phyloP scores from a whole-genome alignment of 2,329 filamentous ascomycete species.

The Colletotrichum eleusines region DNA sequence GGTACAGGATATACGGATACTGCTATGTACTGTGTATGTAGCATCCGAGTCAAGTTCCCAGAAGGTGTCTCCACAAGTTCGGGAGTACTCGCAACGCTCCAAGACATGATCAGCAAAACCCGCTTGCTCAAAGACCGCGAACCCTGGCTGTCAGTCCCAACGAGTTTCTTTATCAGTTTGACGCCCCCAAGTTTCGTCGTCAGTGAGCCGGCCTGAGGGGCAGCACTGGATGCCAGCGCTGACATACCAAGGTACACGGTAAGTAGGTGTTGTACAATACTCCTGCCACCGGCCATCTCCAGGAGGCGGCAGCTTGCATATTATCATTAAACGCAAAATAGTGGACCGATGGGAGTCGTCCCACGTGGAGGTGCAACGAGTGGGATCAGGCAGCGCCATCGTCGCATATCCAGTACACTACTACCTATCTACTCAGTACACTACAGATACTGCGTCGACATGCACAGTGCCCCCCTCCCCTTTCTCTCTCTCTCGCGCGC shows the following conservation, averaged over 20 bases:
- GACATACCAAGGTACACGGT: background rate
- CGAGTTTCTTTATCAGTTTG: background rate
- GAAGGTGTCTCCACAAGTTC: constrained; percentile 16
- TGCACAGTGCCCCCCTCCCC: background rate
- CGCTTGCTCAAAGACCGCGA: background rate
- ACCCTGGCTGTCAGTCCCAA: background rate
- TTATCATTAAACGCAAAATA: constrained; percentile 42
- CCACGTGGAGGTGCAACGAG: constrained; percentile 38
- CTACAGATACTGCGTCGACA: background rate
- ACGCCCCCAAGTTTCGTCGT: background rate
- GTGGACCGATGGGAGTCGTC: constrained; percentile 22
- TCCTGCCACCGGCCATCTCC: constrained; percentile 18
- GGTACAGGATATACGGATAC: background rate
- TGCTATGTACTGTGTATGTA: background rate
- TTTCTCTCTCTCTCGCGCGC: background rate
- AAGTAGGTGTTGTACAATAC: background rate
- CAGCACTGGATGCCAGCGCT: background rate
- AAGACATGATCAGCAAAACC: constrained; percentile 20
- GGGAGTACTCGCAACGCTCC: background rate
- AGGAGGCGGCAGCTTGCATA: constrained; percentile 39
- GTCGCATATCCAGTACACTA: background rate
- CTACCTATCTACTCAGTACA: too few species aligned
- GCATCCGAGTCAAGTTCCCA: constrained; percentile 37
- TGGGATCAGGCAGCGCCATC: constrained; percentile 24
- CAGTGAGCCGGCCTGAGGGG: background rate